Evolutionary conservation across 2,329 filamentous ascomycete genomes (phyloP).

Genomic region (Cladobotryum mycophilum): DNA sequence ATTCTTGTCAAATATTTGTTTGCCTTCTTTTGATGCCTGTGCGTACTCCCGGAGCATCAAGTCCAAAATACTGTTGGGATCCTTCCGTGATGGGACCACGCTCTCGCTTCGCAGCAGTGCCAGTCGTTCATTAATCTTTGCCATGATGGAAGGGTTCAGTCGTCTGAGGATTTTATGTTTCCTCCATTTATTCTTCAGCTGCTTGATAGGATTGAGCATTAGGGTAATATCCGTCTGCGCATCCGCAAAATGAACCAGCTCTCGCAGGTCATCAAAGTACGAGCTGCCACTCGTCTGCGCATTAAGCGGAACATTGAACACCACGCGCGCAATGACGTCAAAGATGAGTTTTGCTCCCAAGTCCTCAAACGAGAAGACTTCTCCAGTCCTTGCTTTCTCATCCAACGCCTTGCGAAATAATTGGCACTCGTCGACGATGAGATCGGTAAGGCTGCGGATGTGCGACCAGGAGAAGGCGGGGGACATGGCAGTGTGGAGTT

Average conservation of each 20-base stretch:
- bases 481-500: conserved; percentile 21
- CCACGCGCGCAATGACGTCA: conserved; percentile 18
- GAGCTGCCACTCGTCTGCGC: conserved; percentile 15
- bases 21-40: neutral
- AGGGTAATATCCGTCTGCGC: neutral
- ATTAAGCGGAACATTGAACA: conserved; percentile 16
- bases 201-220: conserved; percentile 7
- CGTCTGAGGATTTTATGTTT: neutral
- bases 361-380: conserved; percentile 19
- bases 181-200: neutral
- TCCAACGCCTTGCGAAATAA: conserved; percentile 15
- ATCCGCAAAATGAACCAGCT: conserved; percentile 3
- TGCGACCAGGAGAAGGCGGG: conserved; percentile 21
- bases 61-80: conserved; percentile 18
- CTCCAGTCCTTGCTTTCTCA: conserved; percentile 10
- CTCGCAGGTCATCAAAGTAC: conserved; percentile 14
- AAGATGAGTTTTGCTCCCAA: conserved; percentile 19
- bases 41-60: conserved; percentile 18
- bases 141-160: conserved; percentile 4
- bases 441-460: conserved; percentile 17
- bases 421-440: conserved; percentile 21
- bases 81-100: conserved; percentile 11
- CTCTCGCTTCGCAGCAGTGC: conserved; percentile 14
- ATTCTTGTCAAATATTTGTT: neutral
- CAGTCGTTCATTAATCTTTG: conserved; percentile 9